Evolutionary conservation across 257 asterid genomes (phyloP).

Genomic region (Knoxia roxburghii): DNA sequence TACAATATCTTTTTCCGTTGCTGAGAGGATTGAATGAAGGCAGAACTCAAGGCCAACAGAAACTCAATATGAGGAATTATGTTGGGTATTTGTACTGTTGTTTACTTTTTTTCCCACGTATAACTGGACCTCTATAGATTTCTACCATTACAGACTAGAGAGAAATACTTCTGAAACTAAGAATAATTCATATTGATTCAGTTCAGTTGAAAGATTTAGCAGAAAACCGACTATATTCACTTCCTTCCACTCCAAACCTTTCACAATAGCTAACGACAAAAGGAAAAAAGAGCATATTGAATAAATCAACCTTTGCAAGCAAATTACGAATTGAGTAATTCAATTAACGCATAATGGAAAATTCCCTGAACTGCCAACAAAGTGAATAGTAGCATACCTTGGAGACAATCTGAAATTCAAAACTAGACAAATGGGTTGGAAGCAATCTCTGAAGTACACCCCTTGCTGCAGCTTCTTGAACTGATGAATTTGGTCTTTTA

Average conservation of each 20-base stretch:
- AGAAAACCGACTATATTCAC: not conserved
- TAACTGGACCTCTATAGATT: not conserved
- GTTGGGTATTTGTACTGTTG: too few species aligned
- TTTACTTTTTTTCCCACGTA: too few species aligned
- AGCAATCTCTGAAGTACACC: slow-evolving; percentile 77
- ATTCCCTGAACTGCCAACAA: slow-evolving; percentile 5
- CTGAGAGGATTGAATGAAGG: not conserved
- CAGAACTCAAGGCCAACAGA: not conserved
- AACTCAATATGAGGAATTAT: not conserved
- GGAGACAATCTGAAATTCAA: slow-evolving; percentile 51
- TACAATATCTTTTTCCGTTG: not conserved
- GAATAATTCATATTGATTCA: too few species aligned
- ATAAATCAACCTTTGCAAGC: not conserved
- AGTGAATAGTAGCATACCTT: slow-evolving; percentile 38
- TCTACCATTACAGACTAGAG: not conserved
- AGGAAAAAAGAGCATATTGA: not conserved
- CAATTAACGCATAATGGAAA: slow-evolving; percentile 3
- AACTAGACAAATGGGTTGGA: slow-evolving; percentile 70
- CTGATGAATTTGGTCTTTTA: slow-evolving; percentile 41
- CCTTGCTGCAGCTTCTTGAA: slow-evolving; percentile 77
- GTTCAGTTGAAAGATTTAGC: not conserved
- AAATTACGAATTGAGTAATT: not conserved
- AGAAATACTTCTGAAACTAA: not conserved
- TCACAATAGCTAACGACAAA: not conserved
- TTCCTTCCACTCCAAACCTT: not conserved